Percentiles rank a stretch among this genome's conserved stretches.
phyloP scores from a whole-genome alignment of 208 protist genomes.

The Acanthamoeba divionensis region DNA sequence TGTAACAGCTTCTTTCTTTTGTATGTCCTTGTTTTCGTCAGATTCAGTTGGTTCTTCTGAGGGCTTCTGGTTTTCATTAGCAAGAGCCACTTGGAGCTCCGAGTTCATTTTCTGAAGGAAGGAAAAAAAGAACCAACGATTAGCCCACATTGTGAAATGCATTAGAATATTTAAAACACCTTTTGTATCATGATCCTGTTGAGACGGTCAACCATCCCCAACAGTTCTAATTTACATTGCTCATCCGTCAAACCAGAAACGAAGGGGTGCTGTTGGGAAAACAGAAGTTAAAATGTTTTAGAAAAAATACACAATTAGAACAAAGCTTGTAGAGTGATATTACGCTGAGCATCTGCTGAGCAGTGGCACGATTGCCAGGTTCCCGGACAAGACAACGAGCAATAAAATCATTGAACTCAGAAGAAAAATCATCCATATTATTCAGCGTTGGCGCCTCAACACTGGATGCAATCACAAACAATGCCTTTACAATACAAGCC shows the following conservation, averaged over 20 bases:
- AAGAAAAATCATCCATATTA: not conserved
- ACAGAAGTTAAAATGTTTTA: not conserved
- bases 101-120: no score
- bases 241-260: not conserved
- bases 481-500: not conserved
- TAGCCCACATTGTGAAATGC: no score
- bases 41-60: no score
- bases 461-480: slow-evolving; percentile 47
- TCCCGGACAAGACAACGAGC: slow-evolving; percentile 24
- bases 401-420: slow-evolving; percentile 25
- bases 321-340: not conserved
- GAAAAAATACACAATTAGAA: not conserved
- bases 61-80: no score
- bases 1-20: no score
- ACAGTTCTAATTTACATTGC: not conserved
- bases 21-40: no score
- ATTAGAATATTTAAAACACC: no score
- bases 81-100: no score
- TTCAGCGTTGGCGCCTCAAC: slow-evolving; percentile 3
- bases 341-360: slow-evolving; percentile 24
- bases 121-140: no score
- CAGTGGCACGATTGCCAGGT: not conserved
- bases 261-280: not conserved
- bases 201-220: not conserved
- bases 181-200: no score